These are phyloP conservation scores for Penicillium decumbens DNA, from an alignment of 2,329 filamentous ascomycete species.

Conservation along the genomic window DNA sequence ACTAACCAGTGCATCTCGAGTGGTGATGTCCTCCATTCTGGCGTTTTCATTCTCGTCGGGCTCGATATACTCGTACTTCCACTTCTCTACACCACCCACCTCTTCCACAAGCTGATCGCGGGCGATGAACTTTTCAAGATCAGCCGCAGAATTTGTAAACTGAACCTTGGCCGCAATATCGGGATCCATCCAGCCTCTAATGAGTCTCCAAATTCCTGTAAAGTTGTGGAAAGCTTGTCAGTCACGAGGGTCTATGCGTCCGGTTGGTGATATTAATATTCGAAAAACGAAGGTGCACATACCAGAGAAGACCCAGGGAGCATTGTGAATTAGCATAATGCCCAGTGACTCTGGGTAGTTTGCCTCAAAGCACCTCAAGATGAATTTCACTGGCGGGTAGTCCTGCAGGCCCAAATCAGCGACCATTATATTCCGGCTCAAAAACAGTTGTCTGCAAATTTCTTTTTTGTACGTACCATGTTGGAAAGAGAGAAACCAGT, in stretches of 20 bases:
- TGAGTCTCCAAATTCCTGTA: conserved; percentile 83
- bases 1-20: conserved; percentile 55
- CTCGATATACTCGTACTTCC: conserved; percentile 75
- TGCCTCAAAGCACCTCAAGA: conserved; percentile 96
- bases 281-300: conserved; percentile 21
- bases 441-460: neutral
- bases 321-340: conserved; percentile 82
- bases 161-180: conserved; percentile 91
- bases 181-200: conserved; percentile 90
- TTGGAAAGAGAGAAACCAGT: conserved; percentile 88
- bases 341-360: conserved; percentile 93
- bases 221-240: neutral
- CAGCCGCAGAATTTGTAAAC: conserved; percentile 74
- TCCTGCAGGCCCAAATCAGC: conserved; percentile 50
- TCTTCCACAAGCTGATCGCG: conserved; percentile 67
- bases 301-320: conserved; percentile 93
- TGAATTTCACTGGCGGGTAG: conserved; percentile 93
- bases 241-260: neutral
- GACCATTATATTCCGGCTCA: neutral
- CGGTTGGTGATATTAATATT: neutral
- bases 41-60: conserved; percentile 70
- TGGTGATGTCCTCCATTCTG: conserved; percentile 63
- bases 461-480: conserved; percentile 57
- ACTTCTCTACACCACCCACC: conserved; percentile 77
- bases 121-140: conserved; percentile 70